Evolutionary conservation across 768 basidiomycete species (phyloP).

Genomic region (Lactarius indigo): DNA sequence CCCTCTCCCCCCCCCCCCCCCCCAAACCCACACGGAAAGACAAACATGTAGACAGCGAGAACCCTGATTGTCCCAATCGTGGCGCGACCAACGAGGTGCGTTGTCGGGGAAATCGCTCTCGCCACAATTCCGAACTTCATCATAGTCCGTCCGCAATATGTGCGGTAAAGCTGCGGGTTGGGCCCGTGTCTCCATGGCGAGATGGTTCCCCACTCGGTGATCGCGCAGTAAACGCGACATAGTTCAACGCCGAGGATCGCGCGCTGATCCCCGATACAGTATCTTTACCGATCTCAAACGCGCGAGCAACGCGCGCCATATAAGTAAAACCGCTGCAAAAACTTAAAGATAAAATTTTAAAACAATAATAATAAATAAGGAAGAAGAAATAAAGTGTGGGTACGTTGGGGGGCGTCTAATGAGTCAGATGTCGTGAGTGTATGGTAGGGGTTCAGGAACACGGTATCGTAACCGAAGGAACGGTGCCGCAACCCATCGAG

Average conservation of each 20-base stretch:
- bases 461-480: constrained; percentile 16
- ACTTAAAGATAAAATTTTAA: background rate
- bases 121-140: constrained; percentile 7
- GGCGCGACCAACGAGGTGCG: constrained; percentile 14
- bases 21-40: background rate
- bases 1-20: background rate
- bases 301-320: constrained; percentile 5
- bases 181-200: constrained; percentile 22
- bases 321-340: background rate
- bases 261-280: constrained; percentile 11
- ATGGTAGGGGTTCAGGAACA: constrained; percentile 15
- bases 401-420: constrained; percentile 2
- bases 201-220: constrained; percentile 19
- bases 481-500: constrained; percentile 12
- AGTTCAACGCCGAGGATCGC: constrained; percentile 20
- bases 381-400: background rate
- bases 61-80: background rate
- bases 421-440: background rate
- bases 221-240: constrained; percentile 20
- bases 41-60: background rate
- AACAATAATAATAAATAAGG: background rate
- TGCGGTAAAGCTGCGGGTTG: constrained; percentile 17
- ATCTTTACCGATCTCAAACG: constrained; percentile 3
- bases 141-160: constrained; percentile 3
- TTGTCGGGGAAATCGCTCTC: constrained; percentile 6